Evolutionary conservation across 106 monocot genomes (phyloP), one percentile per base, ranked within the genome.

Genomic region (Dendrobium huoshanense): DNA sequence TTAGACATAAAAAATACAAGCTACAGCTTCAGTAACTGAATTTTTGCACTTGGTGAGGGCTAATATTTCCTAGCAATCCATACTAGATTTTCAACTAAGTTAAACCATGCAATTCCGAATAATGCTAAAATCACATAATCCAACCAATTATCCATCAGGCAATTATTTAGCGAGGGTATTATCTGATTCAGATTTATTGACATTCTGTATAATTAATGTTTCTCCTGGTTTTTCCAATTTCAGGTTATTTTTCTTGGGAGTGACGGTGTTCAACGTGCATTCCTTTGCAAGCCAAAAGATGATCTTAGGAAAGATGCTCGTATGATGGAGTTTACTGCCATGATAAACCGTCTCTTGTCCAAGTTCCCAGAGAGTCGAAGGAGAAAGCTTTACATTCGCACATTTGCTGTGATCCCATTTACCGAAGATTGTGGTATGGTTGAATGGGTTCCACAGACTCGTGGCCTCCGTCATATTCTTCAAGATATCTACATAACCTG

Each of bases 271-370:
- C 80, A 87, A 15, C 90, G 85, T 45, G 95, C 99, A 56, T 99
- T 99, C 85, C 90, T 99, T 5, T 99, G 95, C 88, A 99, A 99
- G 75, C 99, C 99, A 17, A 99, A 99, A 80, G 99, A 99, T 70
- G 99, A 99, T 58, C 84, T 99, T 9, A 84, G 99, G 68, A 99
- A 99, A 86, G 99, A 99, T 86, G 92, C 99, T 51, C 92, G 99
- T 40, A 99, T 99, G 99, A 99, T 99, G 99, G 99, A 99, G 80
- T 99, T 99, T 67, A 99, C 89, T 37, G 88, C 95, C 72, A 99
- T 91, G 91, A 91, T 99, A 75, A 99, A 99, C 81, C 95, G 87
- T 37, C 87, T 99, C 19, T 67, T 99, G 13, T 92, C 94, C 25
- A 99, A 99, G 78, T 95, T 90, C 80, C 99, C 93, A n/a, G 99